Base-by-base conservation (phyloP, 148 eudicot genomes). In the Pharnaceum exiguum region DNA sequence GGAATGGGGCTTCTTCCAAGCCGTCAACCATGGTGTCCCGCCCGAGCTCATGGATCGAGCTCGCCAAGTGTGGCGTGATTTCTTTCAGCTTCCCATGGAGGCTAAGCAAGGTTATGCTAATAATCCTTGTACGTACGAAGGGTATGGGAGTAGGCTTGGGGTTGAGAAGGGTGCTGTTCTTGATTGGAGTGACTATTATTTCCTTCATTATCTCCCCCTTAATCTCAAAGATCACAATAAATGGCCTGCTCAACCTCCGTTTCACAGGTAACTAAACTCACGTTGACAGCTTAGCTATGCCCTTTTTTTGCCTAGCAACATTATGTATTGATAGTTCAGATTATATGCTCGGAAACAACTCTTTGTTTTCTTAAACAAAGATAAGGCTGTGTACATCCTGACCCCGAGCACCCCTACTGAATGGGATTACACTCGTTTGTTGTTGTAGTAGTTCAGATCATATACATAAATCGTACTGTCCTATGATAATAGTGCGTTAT, bases 121-220 rank as follows among this genome's bases (percentile, higher is more conserved):
- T 27, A 65, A 73, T 0, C 98, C 98, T 0, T 40, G 25, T 25
- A 91, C 98, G 8, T 91, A 91, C 36, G 98, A 91, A 71, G 98
- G 98, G 3, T 91, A 91, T 44, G 98, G 98, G 0, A 91, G 98
- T 58, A 72, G 96, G 38, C 49, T 91, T 19, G 98, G 98, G 0
- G 78, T 87, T 3, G 79, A 87, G 42, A 91, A 87, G 35, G 98
- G 94, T 0, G 98, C 96, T 39, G 63, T 82, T 69, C 89, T 91
- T 61, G 98, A 91, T 64, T 91, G 98, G 98, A 85, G 85, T 74
- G 98, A 91, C 39, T 91, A 91, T 62, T 91, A 82, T 16, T 91
- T 65, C 43, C 90, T 91, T 68, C 94, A 91, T 73, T 87, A 56
- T 60, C 78, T 82, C 10, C 98, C 98, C 46, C 26, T 27, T 21